Base-by-base conservation (phyloP, 2,329 filamentous ascomycete species). In the Calonectria fujianensis region DNA sequence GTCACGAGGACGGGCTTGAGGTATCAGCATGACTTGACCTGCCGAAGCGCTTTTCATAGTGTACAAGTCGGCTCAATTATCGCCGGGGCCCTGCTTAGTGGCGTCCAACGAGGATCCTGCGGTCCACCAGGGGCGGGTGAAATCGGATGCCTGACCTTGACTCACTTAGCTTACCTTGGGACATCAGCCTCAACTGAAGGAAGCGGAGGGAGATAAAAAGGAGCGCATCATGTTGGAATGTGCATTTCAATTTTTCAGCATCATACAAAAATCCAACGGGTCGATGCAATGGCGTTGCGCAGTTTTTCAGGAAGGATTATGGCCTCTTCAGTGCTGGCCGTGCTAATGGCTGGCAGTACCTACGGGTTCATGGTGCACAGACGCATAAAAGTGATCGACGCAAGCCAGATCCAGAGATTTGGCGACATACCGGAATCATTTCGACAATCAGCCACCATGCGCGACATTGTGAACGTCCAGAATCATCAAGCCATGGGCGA, bases 401-500 rank as follows among this genome's bases (percentile, higher is more conserved):
- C 51, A 31, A 64, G 65, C 4, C 70, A 75, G 10, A 82, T 83
- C 20, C 76, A 74, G 1, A 70, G 72, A 14, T 70, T 75, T 1
- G 54, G 67, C 3, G 50, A 14, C 1, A 77, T 80, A 2, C 76
- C 82, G 0, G 79, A 82, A 4, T 70, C 79, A 3, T 82, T 83
- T 18, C 59, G 66, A n/a, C 72, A 75, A 18, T 83, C 82, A 0
- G 61, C 27, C 0, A 80, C 82, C 1, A 75, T 83, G 7, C 76
- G 63, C 3, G 57, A 78, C 4, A 64, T 83, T 8, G 78, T 83
- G 64, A 84, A 84, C 24, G 79, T 75, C 0, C 72, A 72, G 7
- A 69, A 75, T 10, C 76, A 83, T 31, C 64, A 61, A 0, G 54
- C 66, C 20, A 35, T 73, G 2, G 70, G 75, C 11, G 83, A 84